Evolutionary conservation across 768 basidiomycete genomes (phyloP), one percentile per base, ranked within the genome.

Genomic region (Suillus alpinus): DNA sequence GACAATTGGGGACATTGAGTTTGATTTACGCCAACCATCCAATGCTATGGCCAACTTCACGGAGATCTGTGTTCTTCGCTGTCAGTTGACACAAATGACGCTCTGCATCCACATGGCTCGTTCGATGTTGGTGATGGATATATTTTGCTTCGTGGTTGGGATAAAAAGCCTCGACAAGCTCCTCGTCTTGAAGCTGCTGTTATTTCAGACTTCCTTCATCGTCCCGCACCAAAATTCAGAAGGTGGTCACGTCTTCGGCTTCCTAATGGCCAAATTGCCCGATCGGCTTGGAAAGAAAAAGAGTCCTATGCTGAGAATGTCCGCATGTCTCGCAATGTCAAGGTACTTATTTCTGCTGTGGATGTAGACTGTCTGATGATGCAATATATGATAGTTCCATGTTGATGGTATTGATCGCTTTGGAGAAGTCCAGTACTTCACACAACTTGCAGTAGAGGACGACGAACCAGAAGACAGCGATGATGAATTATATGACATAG

Each of bases 321-420:
- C 10, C 61, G 73, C 9, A 71, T 66, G 6, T 59, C 75, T 9
- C 56, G 74, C 2, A 76, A 73, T 66, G 70, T 77, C 1, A 77
- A 75, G 70, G 78, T 76, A 41, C 40, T 41, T 1, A 18, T 41
- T 41, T 18, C 16, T 2, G 7, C 40, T 3, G 4, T 7, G 2
- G 40, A 41, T 41, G 40, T 41, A 7, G 6, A 41, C 40, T 41
- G 7, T 18, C 40, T 41, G 16, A 41, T 16, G 18, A 41, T 18
- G 1, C 40, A 41, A 3, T 18, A 18, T 41, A 26, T 26, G 1
- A 26, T 41, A 41, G 40, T 41, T 41, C 40, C 40, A 41, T 18
- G 18, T 41, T 41, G 40, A 41, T 41, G 40, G 40, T 41, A 18
- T 41, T 3, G 40, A 41, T 7, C 40, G 7, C 7, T 41, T 41